Base-by-base conservation (phyloP, 1,139 yeast genomes). In the Kodamaea plutei region DNA sequence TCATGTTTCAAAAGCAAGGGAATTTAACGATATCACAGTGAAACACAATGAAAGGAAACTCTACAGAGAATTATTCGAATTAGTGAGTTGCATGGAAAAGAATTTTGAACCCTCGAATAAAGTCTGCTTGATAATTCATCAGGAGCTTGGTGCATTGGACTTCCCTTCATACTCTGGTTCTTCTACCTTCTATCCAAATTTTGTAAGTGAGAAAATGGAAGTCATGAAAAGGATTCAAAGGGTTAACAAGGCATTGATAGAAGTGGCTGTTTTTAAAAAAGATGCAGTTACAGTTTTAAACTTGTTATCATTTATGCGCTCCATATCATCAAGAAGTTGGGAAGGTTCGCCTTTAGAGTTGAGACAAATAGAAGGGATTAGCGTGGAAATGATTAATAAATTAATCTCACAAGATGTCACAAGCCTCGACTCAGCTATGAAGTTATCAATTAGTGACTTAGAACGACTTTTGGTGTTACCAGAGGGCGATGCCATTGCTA, bases 131-230 rank as follows among this genome's bases (percentile, higher is more conserved):
- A 27, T 69, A 5, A 48, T 70, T 8, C 77, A 72, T 36, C 65
- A 57, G 45, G 75, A 70, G 29, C 48, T 71, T 9, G 71, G 76
- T 4, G 73, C 73, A 0, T 31, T 65, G 6, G 74, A 68, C 18
- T 63, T 52, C 32, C 76, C 76, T 1, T 56, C 48, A 5, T 26
- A 20, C n/a, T 10, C 22, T 6, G 73, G 68, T 1, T 57, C 72
- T 1, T 34, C 41, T 26, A 64, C 58, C 29, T 46, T 60, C 10
- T 63, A 58, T 22, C 55, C 60, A 23, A 46, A 62, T 4, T 58
- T 73, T 38, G 41, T 55, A 6, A 63, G 64, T 18, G 79, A 73
- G 30, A 69, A 64, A 32, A 34, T 55, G 12, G 43, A 50, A 10
- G 54, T 68, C 2, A 59, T 69, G 36, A 61, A 60, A 35, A 71